These are phyloP conservation scores for Westerdykella sp. DNA, from an alignment of 2,329 filamentous ascomycete genomes.

Conservation along the genomic window DNA sequence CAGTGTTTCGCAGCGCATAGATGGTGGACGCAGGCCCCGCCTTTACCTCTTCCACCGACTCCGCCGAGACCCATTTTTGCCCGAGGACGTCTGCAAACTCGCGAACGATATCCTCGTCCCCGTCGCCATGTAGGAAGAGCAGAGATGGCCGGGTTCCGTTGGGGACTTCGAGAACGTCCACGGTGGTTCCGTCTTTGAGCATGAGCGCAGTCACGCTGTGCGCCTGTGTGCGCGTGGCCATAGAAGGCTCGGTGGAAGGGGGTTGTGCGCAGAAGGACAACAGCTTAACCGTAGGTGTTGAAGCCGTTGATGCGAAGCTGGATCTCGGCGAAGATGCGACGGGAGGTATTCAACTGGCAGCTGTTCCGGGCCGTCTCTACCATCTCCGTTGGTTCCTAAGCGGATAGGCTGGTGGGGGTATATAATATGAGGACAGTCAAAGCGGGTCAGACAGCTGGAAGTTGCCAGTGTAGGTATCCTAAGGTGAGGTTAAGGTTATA, in stretches of 20 bases:
- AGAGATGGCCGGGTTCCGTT: slow-evolving; percentile 34
- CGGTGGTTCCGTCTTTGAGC: slow-evolving; percentile 28
- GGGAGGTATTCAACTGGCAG: slow-evolving; percentile 34
- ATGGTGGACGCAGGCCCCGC: slow-evolving; percentile 57
- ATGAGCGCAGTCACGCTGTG: slow-evolving; percentile 25
- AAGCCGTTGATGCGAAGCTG: slow-evolving; percentile 39
- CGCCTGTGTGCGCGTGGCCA: slow-evolving; percentile 37
- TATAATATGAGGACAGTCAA: slow-evolving; percentile 15
- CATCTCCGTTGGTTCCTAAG: slow-evolving; percentile 30
- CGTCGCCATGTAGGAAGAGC: slow-evolving; percentile 59
- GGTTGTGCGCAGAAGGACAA: slow-evolving; percentile 7
- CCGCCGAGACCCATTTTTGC: slow-evolving; percentile 59
- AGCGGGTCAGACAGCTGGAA: slow-evolving; percentile 18
- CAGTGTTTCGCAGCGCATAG: slow-evolving; percentile 56
- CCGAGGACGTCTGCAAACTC: slow-evolving; percentile 74
- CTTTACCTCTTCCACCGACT: slow-evolving; percentile 50
- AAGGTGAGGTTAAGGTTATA: slow-evolving; percentile 26
- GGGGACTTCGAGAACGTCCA: slow-evolving; percentile 33
- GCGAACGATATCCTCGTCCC: slow-evolving; percentile 67
- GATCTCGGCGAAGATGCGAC: slow-evolving; percentile 36
- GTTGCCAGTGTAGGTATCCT: slow-evolving; percentile 13
- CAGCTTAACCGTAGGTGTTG: slow-evolving; percentile 37
- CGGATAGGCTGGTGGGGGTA: slow-evolving; percentile 8
- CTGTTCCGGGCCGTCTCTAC: slow-evolving; percentile 26
- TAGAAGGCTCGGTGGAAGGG: slow-evolving; percentile 14